Conservation (phyloP, 2,329 filamentous ascomycete species). For the Colletotrichum sp. region DNA sequence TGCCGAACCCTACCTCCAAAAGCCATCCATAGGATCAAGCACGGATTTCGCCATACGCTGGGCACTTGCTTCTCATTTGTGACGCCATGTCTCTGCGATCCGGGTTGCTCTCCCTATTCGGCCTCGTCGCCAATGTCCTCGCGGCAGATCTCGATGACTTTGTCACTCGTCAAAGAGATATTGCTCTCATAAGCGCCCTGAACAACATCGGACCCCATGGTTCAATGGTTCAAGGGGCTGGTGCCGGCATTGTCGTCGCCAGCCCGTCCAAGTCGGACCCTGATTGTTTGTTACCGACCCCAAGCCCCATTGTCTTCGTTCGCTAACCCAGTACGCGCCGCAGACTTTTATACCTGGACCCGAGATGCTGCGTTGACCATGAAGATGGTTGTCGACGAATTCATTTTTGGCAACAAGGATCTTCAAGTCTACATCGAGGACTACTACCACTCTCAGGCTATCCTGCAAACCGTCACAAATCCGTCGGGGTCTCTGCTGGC, state of each 20-base stretch:
- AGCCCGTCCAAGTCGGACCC: slow-evolving; percentile 59
- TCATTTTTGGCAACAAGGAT: slow-evolving; percentile 49
- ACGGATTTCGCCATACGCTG: neutral
- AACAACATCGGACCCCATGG: slow-evolving; percentile 61
- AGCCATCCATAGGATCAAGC: neutral
- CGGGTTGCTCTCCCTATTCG: neutral
- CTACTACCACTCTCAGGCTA: slow-evolving; percentile 57
- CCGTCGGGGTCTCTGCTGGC: slow-evolving; percentile 54
- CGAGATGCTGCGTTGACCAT: slow-evolving; percentile 59
- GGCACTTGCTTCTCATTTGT: neutral
- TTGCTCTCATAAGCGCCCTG: slow-evolving; percentile 56
- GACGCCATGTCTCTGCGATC: neutral
- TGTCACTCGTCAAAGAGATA: slow-evolving; percentile 47
- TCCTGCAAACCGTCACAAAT: slow-evolving; percentile 56
- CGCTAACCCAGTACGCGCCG: slow-evolving; percentile 23
- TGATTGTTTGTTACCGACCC: slow-evolving; percentile 47
- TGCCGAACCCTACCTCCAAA: neutral
- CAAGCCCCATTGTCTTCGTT: neutral
- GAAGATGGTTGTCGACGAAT: slow-evolving; percentile 57
- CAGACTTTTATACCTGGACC: slow-evolving; percentile 64
- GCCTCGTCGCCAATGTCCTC: neutral
- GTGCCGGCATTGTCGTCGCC: slow-evolving; percentile 57
- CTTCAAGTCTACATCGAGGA: slow-evolving; percentile 53
- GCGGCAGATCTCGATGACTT: slow-evolving; percentile 29
- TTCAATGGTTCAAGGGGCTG: slow-evolving; percentile 49